phyloP scores from a whole-genome alignment of 1,284 basidiomycete genomes.

The Cryptococcus maquisensis region DNA sequence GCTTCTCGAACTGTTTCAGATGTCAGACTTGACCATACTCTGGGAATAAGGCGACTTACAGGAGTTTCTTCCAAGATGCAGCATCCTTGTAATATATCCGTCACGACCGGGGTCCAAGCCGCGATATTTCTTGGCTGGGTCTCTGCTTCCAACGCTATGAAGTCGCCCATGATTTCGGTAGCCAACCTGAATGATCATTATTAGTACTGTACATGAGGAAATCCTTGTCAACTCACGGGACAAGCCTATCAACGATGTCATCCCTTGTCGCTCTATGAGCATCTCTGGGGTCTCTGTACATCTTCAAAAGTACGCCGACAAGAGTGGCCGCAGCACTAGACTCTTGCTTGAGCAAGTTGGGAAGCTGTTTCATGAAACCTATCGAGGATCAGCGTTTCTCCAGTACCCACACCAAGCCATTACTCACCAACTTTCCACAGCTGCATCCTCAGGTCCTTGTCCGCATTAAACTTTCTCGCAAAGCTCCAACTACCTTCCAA shows the following conservation, averaged over 20 bases:
- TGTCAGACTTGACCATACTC: background rate
- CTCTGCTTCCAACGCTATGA: conserved; percentile 81
- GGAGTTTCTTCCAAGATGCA: conserved; percentile 82
- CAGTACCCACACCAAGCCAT: background rate
- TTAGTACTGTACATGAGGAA: background rate
- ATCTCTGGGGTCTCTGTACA: conserved; percentile 88
- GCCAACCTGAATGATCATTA: conserved; percentile 61
- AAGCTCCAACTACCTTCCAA: conserved; percentile 97
- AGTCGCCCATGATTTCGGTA: conserved; percentile 86
- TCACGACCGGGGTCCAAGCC: conserved; percentile 97
- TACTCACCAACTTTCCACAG: conserved; percentile 97
- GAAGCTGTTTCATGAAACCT: conserved; percentile 99
- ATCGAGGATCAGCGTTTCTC: background rate
- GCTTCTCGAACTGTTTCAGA: conserved; percentile 66
- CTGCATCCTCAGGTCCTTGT: conserved; percentile 92
- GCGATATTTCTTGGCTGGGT: conserved; percentile 92
- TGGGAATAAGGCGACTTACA: conserved; percentile 54
- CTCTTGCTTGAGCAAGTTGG: conserved; percentile 97
- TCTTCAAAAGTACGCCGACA: conserved; percentile 82
- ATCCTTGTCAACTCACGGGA: conserved; percentile 64
- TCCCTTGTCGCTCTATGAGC: conserved; percentile 76
- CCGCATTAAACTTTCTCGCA: conserved; percentile 94
- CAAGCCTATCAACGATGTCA: conserved; percentile 79
- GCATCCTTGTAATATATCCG: conserved; percentile 87
- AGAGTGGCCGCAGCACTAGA: conserved; percentile 93